Conservation (phyloP, 768 basidiomycete genomes). For the Russula ochroleuca region DNA sequence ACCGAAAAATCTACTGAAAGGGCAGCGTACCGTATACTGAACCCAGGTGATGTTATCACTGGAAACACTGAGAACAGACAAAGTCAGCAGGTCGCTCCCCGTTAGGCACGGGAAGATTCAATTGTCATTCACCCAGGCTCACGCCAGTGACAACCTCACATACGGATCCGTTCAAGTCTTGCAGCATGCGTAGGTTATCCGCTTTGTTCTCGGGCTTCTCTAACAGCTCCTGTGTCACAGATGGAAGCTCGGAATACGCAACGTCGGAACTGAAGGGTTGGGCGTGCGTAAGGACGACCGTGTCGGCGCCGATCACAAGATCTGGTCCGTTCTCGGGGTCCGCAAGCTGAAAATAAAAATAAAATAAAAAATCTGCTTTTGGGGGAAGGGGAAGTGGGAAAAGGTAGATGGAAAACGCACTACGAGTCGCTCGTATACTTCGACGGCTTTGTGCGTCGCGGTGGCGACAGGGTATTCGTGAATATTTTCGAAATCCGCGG, state of each 20-base stretch:
- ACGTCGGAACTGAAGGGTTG: slow-evolving; percentile 54
- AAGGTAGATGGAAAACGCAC: slow-evolving; percentile 36
- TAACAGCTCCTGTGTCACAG: slow-evolving; percentile 63
- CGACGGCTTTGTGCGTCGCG: slow-evolving; percentile 73
- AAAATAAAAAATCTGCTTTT: not conserved
- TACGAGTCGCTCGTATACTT: slow-evolving; percentile 84
- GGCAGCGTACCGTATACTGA: slow-evolving; percentile 54
- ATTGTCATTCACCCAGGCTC: slow-evolving; percentile 54
- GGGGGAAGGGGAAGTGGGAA: not conserved
- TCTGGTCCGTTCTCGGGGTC: slow-evolving; percentile 70
- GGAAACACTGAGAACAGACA: slow-evolving; percentile 53
- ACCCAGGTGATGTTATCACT: slow-evolving; percentile 70
- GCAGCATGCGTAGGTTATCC: slow-evolving; percentile 84
- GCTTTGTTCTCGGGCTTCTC: slow-evolving; percentile 81
- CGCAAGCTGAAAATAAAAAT: slow-evolving; percentile 36
- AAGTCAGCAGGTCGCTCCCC: not conserved
- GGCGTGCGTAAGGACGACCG: slow-evolving; percentile 83
- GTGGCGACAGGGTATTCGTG: slow-evolving; percentile 76
- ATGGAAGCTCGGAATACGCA: slow-evolving; percentile 51
- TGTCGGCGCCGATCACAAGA: slow-evolving; percentile 87
- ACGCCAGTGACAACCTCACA: slow-evolving; percentile 95
- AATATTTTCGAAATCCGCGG: slow-evolving; percentile 61
- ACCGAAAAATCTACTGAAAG: not conserved
- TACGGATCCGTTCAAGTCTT: slow-evolving; percentile 77
- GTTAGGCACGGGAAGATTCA: not conserved